Evolutionary conservation across 257 asterid genomes (phyloP).

Genomic region (Solanum lycopersicoides): DNA sequence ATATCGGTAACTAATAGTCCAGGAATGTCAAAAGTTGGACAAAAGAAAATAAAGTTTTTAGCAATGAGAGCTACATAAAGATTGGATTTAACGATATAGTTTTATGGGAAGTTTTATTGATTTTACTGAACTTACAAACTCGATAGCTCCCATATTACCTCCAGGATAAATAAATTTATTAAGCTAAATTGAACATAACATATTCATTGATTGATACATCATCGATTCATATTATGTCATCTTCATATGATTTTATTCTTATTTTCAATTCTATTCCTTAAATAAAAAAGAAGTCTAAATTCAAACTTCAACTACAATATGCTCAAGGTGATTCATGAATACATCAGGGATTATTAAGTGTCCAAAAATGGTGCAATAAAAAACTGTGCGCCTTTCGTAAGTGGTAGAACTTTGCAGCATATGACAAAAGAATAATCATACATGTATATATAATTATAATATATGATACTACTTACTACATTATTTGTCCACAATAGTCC

Average conservation of each 20-base stretch:
- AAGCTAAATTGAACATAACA: background rate
- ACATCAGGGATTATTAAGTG: background rate
- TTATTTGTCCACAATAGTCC: background rate
- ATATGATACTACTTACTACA: background rate
- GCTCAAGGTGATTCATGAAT: background rate
- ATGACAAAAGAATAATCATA: background rate
- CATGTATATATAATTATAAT: no score
- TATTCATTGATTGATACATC: background rate
- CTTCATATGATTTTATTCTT: background rate
- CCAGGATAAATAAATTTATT: background rate
- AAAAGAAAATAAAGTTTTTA: background rate
- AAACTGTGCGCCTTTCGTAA: background rate
- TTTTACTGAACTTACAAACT: background rate
- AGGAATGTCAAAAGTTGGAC: background rate
- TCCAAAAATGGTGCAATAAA: background rate
- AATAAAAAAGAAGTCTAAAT: background rate
- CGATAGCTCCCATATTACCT: background rate
- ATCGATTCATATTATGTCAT: background rate
- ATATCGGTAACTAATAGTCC: background rate
- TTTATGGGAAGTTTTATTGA: background rate
- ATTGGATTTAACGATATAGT: background rate
- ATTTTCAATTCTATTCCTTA: background rate
- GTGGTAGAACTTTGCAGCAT: background rate
- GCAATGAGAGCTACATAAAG: background rate
- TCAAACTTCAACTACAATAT: background rate